phyloP scores from a whole-genome alignment of 306 rosid genomes.

The Nissolia schottii region DNA sequence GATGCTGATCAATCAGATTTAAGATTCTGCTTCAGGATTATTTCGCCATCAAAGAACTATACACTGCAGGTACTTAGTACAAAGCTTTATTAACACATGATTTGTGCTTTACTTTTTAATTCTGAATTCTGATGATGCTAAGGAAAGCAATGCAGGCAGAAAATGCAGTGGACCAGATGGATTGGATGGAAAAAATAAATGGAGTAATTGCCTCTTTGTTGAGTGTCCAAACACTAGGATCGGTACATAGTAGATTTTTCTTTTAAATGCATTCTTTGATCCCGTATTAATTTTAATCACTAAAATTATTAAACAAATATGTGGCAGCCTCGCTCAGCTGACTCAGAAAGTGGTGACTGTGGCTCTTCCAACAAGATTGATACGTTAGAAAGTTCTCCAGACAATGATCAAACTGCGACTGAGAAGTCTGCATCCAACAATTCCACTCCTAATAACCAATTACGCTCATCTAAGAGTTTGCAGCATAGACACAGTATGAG shows the following conservation, averaged over 20 bases:
- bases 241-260: constrained; percentile 34
- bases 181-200: constrained; percentile 82
- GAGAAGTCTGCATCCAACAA: constrained; percentile 33
- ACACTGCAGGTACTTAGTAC: constrained; percentile 63
- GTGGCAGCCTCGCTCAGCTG: constrained; percentile 46
- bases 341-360: constrained; percentile 30
- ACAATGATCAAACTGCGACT: constrained; percentile 16
- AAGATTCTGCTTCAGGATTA: constrained; percentile 86
- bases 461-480: constrained; percentile 44
- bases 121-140: constrained; percentile 1
- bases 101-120: constrained; percentile 4
- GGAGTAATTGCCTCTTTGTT: constrained; percentile 78
- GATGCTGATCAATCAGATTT: constrained; percentile 82
- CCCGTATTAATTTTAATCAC: constrained; percentile 22
- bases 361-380: constrained; percentile 20
- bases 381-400: constrained; percentile 26
- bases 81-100: background rate
- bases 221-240: constrained; percentile 59
- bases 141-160: constrained; percentile 60
- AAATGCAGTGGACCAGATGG: constrained; percentile 79
- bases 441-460: constrained; percentile 20
- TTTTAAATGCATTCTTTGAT: constrained; percentile 2
- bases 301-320: constrained; percentile 22
- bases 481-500: constrained; percentile 33
- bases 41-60: constrained; percentile 68